Evolutionary conservation across 2,329 filamentous ascomycete species (phyloP).

Genomic region (Ceratocystis eucalypticola): DNA sequence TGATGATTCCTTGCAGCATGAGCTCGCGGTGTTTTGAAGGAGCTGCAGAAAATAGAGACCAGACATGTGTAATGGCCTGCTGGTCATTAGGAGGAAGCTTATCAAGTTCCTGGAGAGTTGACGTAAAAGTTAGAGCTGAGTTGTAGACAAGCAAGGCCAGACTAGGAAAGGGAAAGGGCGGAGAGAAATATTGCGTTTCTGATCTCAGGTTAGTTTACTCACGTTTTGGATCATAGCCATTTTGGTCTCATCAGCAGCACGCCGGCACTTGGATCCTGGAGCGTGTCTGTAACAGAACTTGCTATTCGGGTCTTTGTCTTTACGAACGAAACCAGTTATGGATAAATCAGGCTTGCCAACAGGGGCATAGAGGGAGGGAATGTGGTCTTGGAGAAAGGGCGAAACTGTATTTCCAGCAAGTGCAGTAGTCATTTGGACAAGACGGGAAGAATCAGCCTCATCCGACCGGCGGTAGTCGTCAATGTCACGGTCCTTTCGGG

Average conservation of each 20-base stretch:
- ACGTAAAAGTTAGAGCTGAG: neutral
- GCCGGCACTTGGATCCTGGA: slow-evolving; percentile 83
- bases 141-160: neutral
- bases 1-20: slow-evolving; percentile 91
- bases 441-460: slow-evolving; percentile 25
- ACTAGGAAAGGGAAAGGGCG: neutral
- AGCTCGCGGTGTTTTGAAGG: slow-evolving; percentile 87
- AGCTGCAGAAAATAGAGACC: slow-evolving; percentile 93
- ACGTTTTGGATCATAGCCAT: slow-evolving; percentile 91
- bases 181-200: neutral
- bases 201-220: slow-evolving; percentile 27
- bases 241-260: slow-evolving; percentile 84
- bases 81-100: slow-evolving; percentile 72
- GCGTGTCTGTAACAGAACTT: slow-evolving; percentile 93
- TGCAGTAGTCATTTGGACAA: slow-evolving; percentile 47
- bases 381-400: slow-evolving; percentile 82
- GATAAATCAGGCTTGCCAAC: slow-evolving; percentile 42
- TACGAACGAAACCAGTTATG: slow-evolving; percentile 21
- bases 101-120: slow-evolving; percentile 53
- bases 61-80: slow-evolving; percentile 91
- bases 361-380: slow-evolving; percentile 76
- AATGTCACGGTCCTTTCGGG: slow-evolving; percentile 4
- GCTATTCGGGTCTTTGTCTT: slow-evolving; percentile 52
- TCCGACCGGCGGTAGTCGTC: slow-evolving; percentile 15
- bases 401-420: slow-evolving; percentile 66